These are phyloP conservation scores for Cocos nucifera DNA, from an alignment of 176 grass and related monocot species.

Conservation along the genomic window DNA sequence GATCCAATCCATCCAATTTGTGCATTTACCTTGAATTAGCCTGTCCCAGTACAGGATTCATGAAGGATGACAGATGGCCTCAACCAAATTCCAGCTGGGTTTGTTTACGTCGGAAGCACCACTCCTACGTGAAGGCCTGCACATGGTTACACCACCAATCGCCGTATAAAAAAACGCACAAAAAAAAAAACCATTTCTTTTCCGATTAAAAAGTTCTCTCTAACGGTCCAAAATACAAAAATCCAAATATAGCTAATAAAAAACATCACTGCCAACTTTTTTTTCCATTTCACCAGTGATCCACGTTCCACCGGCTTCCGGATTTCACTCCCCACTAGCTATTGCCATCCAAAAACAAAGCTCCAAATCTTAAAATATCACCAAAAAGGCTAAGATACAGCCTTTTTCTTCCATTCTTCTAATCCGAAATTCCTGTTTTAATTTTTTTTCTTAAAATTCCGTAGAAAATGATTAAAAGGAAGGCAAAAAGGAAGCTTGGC, in stretches of 20 bases:
- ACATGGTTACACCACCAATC: slow-evolving; percentile 10
- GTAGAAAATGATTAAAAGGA: background rate
- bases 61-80: too few species aligned
- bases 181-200: background rate
- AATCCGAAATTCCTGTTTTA: slow-evolving; percentile 1
- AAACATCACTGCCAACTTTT: slow-evolving; percentile 10
- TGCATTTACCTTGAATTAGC: too few species aligned
- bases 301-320: slow-evolving; percentile 3
- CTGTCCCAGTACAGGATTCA: too few species aligned
- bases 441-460: background rate
- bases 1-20: too few species aligned
- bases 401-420: too few species aligned
- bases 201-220: background rate
- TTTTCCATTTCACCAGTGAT: slow-evolving; percentile 24
- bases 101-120: slow-evolving; percentile 11
- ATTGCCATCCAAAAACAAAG: background rate
- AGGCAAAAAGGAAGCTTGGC: too few species aligned
- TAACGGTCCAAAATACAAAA: slow-evolving; percentile 17
- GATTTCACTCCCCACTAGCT: background rate
- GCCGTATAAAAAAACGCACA: background rate
- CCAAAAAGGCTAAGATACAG: too few species aligned
- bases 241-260: slow-evolving; percentile 26
- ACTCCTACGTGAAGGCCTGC: slow-evolving; percentile 28
- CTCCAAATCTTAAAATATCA: too few species aligned
- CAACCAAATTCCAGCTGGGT: background rate